Conservation (phyloP, 805 yeast genomes). For the Lachancea quebecensis region DNA sequence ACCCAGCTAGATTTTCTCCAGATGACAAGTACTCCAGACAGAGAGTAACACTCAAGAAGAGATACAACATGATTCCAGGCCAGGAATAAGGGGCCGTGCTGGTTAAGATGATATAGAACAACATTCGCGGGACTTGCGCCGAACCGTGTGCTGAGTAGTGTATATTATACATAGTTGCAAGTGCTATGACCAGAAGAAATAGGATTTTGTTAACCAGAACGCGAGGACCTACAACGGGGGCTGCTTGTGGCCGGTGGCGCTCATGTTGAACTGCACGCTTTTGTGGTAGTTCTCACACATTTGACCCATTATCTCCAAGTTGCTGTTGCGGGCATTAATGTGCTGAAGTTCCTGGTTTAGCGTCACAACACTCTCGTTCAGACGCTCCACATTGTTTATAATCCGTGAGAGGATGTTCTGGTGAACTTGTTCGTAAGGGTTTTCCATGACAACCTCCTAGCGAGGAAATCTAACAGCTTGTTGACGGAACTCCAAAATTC, state of each 20-base stretch:
- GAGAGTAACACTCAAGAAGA: conserved; percentile 95
- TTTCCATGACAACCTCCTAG: conserved; percentile 47
- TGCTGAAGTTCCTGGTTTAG: conserved; percentile 55
- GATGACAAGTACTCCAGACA: conserved; percentile 99
- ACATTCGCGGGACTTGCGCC: no score
- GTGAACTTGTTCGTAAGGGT: conserved; percentile 80
- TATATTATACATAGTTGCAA: background rate
- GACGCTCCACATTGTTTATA: conserved; percentile 66
- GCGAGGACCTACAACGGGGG: conserved; percentile 36
- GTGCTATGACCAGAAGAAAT: background rate
- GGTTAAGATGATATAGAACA: no score
- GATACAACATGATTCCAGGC: conserved; percentile 83
- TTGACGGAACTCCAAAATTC: no score
- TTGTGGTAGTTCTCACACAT: conserved; percentile 75
- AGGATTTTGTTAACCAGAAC: background rate
- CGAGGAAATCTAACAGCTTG: no score
- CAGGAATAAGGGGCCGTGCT: conserved; percentile 39
- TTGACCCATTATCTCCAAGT: conserved; percentile 63
- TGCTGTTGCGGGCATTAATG: conserved; percentile 59
- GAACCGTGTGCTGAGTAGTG: background rate
- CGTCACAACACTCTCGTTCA: conserved; percentile 63
- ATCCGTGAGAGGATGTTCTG: conserved; percentile 68
- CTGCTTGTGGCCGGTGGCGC: conserved; percentile 55
- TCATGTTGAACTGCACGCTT: conserved; percentile 62
- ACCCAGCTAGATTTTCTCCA: conserved; percentile 99